Conservation (phyloP, 768 basidiomycete genomes). For the Tricholoma terreum region DNA sequence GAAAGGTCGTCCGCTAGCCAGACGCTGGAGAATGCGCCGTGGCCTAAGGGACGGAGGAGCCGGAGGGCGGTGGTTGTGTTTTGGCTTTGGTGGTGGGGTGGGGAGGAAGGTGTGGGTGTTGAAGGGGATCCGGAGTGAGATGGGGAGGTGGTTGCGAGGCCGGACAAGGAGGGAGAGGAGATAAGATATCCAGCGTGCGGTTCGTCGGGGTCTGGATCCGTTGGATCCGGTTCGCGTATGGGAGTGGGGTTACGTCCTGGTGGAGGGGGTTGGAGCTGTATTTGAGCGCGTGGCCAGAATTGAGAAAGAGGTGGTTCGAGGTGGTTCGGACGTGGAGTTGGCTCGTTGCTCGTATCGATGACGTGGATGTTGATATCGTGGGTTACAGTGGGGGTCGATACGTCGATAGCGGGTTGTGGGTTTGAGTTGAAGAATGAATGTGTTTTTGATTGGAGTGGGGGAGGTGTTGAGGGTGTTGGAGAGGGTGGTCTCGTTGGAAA, state of each 20-base stretch:
- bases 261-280: too few relatives aligned
- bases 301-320: conserved; percentile 9
- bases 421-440: conserved; percentile 19
- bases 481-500: conserved; percentile 39
- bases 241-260: too few relatives aligned
- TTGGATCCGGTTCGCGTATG: neutral
- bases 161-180: neutral
- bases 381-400: conserved; percentile 17
- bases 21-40: conserved; percentile 73
- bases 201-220: neutral
- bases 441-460: too few relatives aligned
- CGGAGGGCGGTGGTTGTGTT: conserved; percentile 35
- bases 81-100: conserved; percentile 3
- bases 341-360: conserved; percentile 4
- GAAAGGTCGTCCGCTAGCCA: conserved; percentile 66
- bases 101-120: conserved; percentile 1
- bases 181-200: neutral
- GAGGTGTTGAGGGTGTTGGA: too few relatives aligned
- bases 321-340: conserved; percentile 15
- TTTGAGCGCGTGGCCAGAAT: neutral
- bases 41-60: conserved; percentile 56
- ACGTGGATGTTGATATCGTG: conserved; percentile 1
- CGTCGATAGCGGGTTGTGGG: conserved; percentile 7
- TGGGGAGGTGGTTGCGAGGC: conserved; percentile 4
- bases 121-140: neutral